A percentile compares a stretch with the other conserved stretches of the same genome.
Conservation (phyloP, 148 eudicot species). For the Fagopyrum esculentum region DNA sequence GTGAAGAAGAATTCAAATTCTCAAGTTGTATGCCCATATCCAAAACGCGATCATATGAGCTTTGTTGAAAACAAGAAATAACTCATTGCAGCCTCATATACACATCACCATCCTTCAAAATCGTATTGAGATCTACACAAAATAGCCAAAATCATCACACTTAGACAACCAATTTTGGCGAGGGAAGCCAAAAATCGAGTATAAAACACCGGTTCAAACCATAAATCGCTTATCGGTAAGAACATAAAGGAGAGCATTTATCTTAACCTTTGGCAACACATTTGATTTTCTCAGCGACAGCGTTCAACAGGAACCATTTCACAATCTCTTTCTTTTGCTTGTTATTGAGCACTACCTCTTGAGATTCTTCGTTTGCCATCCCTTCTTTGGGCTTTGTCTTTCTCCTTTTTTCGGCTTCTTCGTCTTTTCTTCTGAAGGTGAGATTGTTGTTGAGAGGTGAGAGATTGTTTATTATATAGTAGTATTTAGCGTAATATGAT, state of each 20-base stretch:
- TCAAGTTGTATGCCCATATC: too few relatives aligned
- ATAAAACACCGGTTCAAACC: background rate
- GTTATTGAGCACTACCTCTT: conserved; percentile 35
- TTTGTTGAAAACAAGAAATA: conserved; percentile 78
- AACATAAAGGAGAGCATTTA: background rate
- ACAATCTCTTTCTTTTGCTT: conserved; percentile 77
- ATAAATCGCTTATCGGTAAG: background rate
- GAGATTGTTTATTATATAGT: too few relatives aligned
- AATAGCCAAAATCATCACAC: conserved; percentile 1
- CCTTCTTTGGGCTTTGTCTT: background rate
- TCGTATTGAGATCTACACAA: conserved; percentile 54
- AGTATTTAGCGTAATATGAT: too few relatives aligned
- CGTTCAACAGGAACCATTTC: conserved; percentile 90
- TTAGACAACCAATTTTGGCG: background rate
- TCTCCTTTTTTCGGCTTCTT: too few relatives aligned
- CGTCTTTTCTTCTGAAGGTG: too few relatives aligned
- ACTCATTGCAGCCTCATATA: conserved; percentile 57
- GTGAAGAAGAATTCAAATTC: too few relatives aligned
- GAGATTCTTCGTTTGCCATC: conserved; percentile 56
- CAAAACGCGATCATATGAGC: conserved; percentile 67
- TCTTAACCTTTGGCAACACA: conserved; percentile 77
- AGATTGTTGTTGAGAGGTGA: too few relatives aligned
- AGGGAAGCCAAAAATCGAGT: background rate
- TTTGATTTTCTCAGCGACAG: conserved; percentile 92
- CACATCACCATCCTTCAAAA: conserved; percentile 69